Evolutionary conservation across 768 basidiomycete species (phyloP), one percentile per base, ranked within the genome.

Genomic region (Daedalea quercina): DNA sequence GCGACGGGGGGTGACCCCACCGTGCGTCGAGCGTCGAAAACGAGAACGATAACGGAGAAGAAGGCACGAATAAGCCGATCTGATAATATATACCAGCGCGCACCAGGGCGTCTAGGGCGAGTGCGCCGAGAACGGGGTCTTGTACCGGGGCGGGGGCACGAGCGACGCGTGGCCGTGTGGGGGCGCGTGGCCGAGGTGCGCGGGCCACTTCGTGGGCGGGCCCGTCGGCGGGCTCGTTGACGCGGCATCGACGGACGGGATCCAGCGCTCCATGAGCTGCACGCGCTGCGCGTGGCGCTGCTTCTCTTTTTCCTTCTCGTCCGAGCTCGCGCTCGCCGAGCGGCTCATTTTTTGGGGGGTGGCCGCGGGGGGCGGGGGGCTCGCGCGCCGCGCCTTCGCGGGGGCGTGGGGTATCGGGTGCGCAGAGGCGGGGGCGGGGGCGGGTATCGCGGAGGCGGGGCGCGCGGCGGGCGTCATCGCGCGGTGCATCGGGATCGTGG

Each of bases 251-350:
- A 54, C 67, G 26, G 76, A 74, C 13, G 85, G 85, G 43, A 85
- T 70, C 85, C 85, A 86, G 55, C 81, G 76, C 63, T 85, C 82
- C 42, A 82, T 78, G 20, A 64, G 57, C 60, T 62, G 60, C 19
- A 57, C 57, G 40, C 58, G 63, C 50, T 57, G 53, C n/a, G 49
- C 57, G 46, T 64, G 57, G 65, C 73, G 70, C 57, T 77, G 71
- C 51, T 53, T 54, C 57, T 60, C 57, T 52, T 59, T 63, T 57
- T 62, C 60, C 59, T 67, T 68, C 70, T 85, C 84, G 62, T 87
- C 85, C 50, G 82, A 82, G 55, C 79, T 74, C 31, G 82, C 79
- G 50, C 84, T 53, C 56, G 57, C 59, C 37, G 64, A 62, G 23
- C 64, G 78, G 47, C 60, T 65, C 68, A 83, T 77, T 73, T 79